phyloP scores from a whole-genome alignment of 2,329 filamentous ascomycete genomes.

The Neopestalotiopsis clavispora region DNA sequence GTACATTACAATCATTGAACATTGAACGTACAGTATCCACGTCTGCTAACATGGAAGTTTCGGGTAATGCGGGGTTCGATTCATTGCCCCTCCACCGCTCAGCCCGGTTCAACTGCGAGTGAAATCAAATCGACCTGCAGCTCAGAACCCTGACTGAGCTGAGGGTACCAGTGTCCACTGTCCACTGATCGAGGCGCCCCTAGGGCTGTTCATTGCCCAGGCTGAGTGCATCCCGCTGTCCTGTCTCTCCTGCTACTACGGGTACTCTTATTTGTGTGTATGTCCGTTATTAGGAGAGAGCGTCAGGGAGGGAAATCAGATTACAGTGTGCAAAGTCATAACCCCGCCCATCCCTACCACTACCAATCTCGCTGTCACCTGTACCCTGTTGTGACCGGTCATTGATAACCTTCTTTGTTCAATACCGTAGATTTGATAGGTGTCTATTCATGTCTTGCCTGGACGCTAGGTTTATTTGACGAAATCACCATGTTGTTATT shows the following conservation, averaged over 20 bases:
- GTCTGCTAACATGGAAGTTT: conserved; percentile 3
- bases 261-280: too few relatives aligned
- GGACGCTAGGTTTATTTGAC: too few relatives aligned
- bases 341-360: neutral
- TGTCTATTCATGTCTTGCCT: too few relatives aligned
- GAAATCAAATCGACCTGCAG: conserved; percentile 5
- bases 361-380: neutral
- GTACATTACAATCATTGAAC: neutral
- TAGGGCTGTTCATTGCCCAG: neutral
- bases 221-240: neutral
- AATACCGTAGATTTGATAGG: too few relatives aligned
- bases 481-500: too few relatives aligned
- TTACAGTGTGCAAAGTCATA: neutral
- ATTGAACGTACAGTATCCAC: neutral
- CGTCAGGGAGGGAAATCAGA: neutral
- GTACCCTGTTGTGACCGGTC: neutral
- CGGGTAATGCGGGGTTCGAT: conserved; percentile 6
- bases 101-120: neutral
- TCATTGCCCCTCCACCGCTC: conserved; percentile 11
- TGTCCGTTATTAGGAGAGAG: neutral
- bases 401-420: neutral
- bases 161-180: neutral
- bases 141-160: neutral
- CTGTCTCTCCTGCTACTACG: too few relatives aligned
- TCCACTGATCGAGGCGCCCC: neutral